Conservation (phyloP, 176 grass and related monocot genomes). For the Paspalum notatum region DNA sequence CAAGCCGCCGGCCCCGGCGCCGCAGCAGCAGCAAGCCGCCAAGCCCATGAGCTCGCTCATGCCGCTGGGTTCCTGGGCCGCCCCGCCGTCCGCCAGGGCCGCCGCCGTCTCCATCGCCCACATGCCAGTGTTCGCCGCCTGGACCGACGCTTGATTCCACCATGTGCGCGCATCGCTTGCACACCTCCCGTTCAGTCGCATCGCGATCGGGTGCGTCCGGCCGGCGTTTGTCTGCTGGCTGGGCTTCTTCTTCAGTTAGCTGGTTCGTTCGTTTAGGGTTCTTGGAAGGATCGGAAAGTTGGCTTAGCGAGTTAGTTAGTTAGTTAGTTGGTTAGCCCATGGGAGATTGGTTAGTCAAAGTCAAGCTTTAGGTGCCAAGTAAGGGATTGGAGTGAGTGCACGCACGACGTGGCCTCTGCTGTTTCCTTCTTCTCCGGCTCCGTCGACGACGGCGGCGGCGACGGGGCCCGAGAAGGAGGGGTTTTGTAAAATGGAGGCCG, state of each 20-base stretch:
- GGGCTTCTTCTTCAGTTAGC: too few species aligned
- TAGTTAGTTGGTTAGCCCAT: neutral
- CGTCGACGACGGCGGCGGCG: neutral
- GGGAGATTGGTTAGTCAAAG: neutral
- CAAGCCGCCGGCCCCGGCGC: conserved; percentile 30
- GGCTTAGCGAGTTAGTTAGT: too few species aligned
- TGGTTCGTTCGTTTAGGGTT: too few species aligned
- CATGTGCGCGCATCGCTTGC: neutral
- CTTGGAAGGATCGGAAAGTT: too few species aligned
- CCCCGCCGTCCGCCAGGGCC: conserved; percentile 41
- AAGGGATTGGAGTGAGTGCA: conserved; percentile 1
- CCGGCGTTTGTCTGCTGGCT: too few species aligned
- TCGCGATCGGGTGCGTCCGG: too few species aligned
- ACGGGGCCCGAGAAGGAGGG: conserved; percentile 53
- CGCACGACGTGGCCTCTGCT: conserved; percentile 39
- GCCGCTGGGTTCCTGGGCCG: conserved; percentile 68
- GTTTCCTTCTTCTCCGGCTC: conserved; percentile 61
- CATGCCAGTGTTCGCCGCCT: conserved; percentile 86
- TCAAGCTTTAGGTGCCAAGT: neutral
- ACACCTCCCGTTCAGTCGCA: too few species aligned
- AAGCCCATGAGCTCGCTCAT: conserved; percentile 54
- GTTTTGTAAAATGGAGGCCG: conserved; percentile 76
- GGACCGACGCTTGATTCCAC: conserved; percentile 65
- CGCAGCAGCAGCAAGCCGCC: neutral
- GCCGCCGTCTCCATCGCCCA: conserved; percentile 85